These are phyloP conservation scores for Skeletonema costatum DNA, from an alignment of 108 stramenopile species.

Conservation along the genomic window DNA sequence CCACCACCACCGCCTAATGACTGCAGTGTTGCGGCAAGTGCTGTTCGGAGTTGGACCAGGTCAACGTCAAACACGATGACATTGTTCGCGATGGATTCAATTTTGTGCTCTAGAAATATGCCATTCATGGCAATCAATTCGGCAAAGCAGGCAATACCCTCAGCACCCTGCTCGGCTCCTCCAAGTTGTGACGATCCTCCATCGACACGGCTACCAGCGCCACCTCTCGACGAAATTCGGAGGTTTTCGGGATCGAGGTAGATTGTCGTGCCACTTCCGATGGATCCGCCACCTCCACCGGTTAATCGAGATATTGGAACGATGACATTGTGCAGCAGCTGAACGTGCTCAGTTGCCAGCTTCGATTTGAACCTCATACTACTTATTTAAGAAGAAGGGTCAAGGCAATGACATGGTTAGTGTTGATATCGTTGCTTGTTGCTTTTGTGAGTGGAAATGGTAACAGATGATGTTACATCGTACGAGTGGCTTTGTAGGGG, in stretches of 20 bases:
- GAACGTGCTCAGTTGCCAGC: constrained; percentile 73
- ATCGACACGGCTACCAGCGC: constrained; percentile 31
- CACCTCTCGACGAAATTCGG: constrained; percentile 61
- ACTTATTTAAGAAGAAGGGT: not conserved
- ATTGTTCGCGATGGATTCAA: constrained; percentile 80
- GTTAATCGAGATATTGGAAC: constrained; percentile 63
- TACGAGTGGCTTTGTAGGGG: too few relatives aligned
- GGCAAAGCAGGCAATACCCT: constrained; percentile 81
- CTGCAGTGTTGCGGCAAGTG: constrained; percentile 69
- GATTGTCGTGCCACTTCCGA: constrained; percentile 61
- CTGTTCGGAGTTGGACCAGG: constrained; percentile 69
- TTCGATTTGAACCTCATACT: constrained; percentile 88
- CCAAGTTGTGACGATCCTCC: constrained; percentile 21
- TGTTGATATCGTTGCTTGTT: too few relatives aligned
- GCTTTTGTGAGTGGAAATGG: too few relatives aligned
- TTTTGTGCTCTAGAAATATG: constrained; percentile 82
- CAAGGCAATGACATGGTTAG: too few relatives aligned
- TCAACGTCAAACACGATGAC: constrained; percentile 89
- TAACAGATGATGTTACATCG: too few relatives aligned
- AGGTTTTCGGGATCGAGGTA: constrained; percentile 73
- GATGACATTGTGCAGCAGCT: constrained; percentile 65
- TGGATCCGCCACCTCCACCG: constrained; percentile 37
- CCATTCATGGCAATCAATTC: constrained; percentile 64
- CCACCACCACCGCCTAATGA: constrained; percentile 34
- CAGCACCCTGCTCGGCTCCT: constrained; percentile 41